Conservation (phyloP, 805 yeast genomes). For the Cyberlindnera lachancei region DNA sequence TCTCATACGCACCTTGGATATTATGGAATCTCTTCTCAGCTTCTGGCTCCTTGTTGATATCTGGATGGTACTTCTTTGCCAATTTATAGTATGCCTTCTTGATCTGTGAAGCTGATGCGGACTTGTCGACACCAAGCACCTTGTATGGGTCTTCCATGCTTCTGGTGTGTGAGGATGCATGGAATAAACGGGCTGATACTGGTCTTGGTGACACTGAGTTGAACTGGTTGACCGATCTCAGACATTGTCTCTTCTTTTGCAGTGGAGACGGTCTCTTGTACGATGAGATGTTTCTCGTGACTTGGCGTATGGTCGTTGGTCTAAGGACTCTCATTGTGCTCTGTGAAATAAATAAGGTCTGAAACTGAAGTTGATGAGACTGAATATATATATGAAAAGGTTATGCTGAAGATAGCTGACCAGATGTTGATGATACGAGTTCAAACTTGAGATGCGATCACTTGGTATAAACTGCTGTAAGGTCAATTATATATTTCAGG, state of each 20-base stretch:
- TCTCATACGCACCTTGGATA: constrained; percentile 90
- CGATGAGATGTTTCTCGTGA: constrained; percentile 5
- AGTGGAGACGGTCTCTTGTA: background rate
- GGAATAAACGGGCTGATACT: constrained; percentile 29
- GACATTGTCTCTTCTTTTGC: constrained; percentile 2
- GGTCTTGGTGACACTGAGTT: too few relatives aligned
- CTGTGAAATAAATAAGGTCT: background rate
- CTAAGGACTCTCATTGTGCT: constrained; percentile 4
- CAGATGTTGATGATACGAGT: too few relatives aligned
- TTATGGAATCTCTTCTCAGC: constrained; percentile 89
- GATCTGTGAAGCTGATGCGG: constrained; percentile 74
- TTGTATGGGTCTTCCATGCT: constrained; percentile 76
- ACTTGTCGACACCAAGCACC: constrained; percentile 66
- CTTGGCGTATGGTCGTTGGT: constrained; percentile 3
- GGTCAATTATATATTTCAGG: too few relatives aligned
- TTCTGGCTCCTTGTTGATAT: constrained; percentile 83
- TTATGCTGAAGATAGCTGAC: too few relatives aligned
- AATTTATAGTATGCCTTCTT: constrained; percentile 90
- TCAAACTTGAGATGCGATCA: too few relatives aligned
- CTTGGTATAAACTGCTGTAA: too few relatives aligned
- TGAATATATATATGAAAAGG: too few relatives aligned
- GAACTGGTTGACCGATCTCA: too few relatives aligned
- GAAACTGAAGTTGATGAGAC: too few relatives aligned
- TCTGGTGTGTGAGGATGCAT: constrained; percentile 27
- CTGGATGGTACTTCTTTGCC: constrained; percentile 95